Evolutionary conservation across 164 flowering plant species (phyloP), one percentile per base, ranked within the genome.

Genomic region (Macadamia integrifolia): DNA sequence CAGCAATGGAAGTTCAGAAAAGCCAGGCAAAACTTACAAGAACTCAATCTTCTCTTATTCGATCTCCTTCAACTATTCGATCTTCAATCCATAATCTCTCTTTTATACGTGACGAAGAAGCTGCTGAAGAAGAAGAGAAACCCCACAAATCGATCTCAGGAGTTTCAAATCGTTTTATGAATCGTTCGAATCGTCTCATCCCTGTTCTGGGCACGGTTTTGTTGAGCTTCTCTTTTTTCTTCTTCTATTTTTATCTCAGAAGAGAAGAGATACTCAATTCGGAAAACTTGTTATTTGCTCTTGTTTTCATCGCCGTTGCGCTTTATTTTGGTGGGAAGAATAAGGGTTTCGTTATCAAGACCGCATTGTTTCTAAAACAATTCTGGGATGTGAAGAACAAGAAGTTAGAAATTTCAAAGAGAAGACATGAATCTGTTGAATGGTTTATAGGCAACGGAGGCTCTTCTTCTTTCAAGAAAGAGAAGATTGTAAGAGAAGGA

Each of bases 11-110:
- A 32, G 80, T 80, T 46, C 86, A 79, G 67, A 81, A 76, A 50
- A 77, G 80, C 71, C 87, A 78, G 73, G 75, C 81, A 68, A 83
- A 84, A 85, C 91, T 92, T 1, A 85, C 88, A 12, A 79, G 96
- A 61, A 83, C 92, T 0, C 85, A 82, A 43, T 92, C 97, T 0
- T 92, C 96, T 0, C 85, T 92, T 14, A 93, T 90, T 76, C 88
- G 97, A 1, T 86, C 90, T 15, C 86, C 93, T 0, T 88, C 96
- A 2, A 89, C 92, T 65, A 29, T 88, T 80, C 85, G 91, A 70
- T 90, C 92, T 6, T 90, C 96, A 62, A 83, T 85, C 62, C 92
- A 88, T 49, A 85, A 89, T 71, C 67, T 90, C 23, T 80, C 86
- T 12, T 80, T 86, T 58, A 62, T 88, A 28, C 72, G 74, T 67